These are phyloP conservation scores for Leishmania braziliensis DNA, from an alignment of 208 protist genomes.

Conservation along the genomic window DNA sequence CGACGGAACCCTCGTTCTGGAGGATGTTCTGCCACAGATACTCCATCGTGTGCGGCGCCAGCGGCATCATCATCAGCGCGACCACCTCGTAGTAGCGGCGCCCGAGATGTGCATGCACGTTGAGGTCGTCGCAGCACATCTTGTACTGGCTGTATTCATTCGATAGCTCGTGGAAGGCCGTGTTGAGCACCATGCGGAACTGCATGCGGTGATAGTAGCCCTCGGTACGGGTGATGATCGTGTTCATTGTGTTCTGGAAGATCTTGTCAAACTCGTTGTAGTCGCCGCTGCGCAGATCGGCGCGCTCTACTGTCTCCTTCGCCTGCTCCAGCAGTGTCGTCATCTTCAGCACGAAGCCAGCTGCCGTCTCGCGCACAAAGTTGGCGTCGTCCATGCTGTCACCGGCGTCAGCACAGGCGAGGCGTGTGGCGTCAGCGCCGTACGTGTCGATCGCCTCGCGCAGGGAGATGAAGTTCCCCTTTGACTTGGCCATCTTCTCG, in stretches of 20 bases:
- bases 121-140: conserved; percentile 69
- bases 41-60: conserved; percentile 97
- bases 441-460: conserved; percentile 84
- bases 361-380: conserved; percentile 95
- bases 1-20: conserved; percentile 56
- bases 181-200: conserved; percentile 96
- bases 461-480: conserved; percentile 99
- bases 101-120: conserved; percentile 78
- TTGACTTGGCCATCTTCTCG: conserved; percentile 99
- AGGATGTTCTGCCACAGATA: conserved; percentile 95
- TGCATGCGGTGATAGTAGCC: conserved; percentile 92
- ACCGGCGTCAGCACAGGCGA: conserved; percentile 98
- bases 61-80: conserved; percentile 95
- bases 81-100: conserved; percentile 93
- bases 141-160: conserved; percentile 95
- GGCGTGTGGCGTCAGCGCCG: conserved; percentile 93
- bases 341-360: conserved; percentile 96
- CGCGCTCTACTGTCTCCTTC: conserved; percentile 58
- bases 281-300: conserved; percentile 58
- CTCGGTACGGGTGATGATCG: conserved; percentile 85
- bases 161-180: conserved; percentile 95
- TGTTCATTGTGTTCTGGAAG: conserved; percentile 95
- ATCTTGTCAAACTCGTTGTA: conserved; percentile 90
- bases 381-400: conserved; percentile 99
- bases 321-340: conserved; percentile 95